Evolutionary conservation across 2,329 filamentous ascomycete species (phyloP).

Genomic region (Penicillium brasilianum): DNA sequence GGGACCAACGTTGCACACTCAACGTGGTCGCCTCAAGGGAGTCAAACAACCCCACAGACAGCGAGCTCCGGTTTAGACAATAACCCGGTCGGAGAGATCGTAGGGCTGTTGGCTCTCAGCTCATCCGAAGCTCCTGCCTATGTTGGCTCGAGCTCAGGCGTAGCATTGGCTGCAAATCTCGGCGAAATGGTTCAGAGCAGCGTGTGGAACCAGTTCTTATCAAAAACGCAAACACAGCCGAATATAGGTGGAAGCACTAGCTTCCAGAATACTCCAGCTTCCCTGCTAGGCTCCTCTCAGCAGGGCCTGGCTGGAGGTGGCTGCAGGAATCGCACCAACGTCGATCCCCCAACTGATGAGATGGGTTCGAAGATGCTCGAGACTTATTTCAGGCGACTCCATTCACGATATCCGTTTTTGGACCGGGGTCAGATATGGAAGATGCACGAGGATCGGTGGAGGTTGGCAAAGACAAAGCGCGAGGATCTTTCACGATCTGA

Average conservation of each 20-base stretch:
- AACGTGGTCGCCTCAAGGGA: constrained; percentile 32
- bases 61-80: constrained; percentile 34
- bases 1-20: constrained; percentile 25
- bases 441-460: constrained; percentile 50
- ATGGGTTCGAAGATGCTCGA: constrained; percentile 52
- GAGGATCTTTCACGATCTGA: constrained; percentile 42
- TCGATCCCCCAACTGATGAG: constrained; percentile 55
- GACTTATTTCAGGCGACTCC: constrained; percentile 54
- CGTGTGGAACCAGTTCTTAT: constrained; percentile 59
- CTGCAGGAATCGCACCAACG: constrained; percentile 45
- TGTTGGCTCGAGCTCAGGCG: constrained; percentile 56
- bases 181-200: constrained; percentile 61
- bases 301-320: constrained; percentile 14
- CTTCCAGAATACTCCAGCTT: constrained; percentile 12
- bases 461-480: constrained; percentile 43
- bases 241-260: constrained; percentile 23
- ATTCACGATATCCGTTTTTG: constrained; percentile 58
- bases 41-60: constrained; percentile 25
- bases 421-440: constrained; percentile 53
- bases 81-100: constrained; percentile 51
- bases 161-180: constrained; percentile 56
- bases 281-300: constrained; percentile 20
- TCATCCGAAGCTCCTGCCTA: constrained; percentile 55
- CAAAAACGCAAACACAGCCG: constrained; percentile 30
- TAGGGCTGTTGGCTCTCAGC: constrained; percentile 57